phyloP scores from a whole-genome alignment of 495 filamentous ascomycete genomes.

The Bryoglossum gracile region DNA sequence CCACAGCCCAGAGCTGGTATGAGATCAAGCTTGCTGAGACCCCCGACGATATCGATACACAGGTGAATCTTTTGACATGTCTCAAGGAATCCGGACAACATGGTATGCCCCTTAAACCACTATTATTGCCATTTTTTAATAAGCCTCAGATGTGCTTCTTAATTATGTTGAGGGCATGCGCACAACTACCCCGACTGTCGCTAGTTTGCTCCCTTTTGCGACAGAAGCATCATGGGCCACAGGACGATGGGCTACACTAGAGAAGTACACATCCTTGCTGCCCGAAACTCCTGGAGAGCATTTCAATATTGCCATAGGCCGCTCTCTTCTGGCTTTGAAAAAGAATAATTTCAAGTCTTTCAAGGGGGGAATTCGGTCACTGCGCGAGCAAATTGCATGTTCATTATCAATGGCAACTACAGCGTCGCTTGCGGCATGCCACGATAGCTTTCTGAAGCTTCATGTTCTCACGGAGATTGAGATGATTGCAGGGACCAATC shows the following conservation, averaged over 20 bases:
- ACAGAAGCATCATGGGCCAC: conserved; percentile 90
- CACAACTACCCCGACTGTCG: conserved; percentile 41
- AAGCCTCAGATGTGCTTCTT: conserved; percentile 65
- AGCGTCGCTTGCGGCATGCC: conserved; percentile 69
- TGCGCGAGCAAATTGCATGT: conserved; percentile 64
- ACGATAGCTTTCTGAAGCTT: conserved; percentile 72
- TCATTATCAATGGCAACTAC: conserved; percentile 68
- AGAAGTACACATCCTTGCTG: conserved; percentile 55
- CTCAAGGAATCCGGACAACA: conserved; percentile 89
- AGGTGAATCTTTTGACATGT: conserved; percentile 79
- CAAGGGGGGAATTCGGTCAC: conserved; percentile 46
- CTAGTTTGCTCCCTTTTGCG: conserved; percentile 65
- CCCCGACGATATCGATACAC: conserved; percentile 66
- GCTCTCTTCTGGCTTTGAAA: conserved; percentile 59
- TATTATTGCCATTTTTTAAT: too few relatives aligned
- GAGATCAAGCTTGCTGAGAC: conserved; percentile 75
- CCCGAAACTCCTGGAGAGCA: conserved; percentile 50
- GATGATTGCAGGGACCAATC: conserved; percentile 51
- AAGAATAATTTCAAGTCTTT: conserved; percentile 49
- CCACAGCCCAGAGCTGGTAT: conserved; percentile 97
- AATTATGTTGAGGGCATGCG: conserved; percentile 76
- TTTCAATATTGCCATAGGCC: conserved; percentile 77
- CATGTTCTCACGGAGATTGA: conserved; percentile 87
- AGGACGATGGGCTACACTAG: conserved; percentile 67
- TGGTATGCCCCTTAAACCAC: too few relatives aligned